phyloP scores from a whole-genome alignment of 2,329 filamentous ascomycete species.

The Furcasterigmium sp. region DNA sequence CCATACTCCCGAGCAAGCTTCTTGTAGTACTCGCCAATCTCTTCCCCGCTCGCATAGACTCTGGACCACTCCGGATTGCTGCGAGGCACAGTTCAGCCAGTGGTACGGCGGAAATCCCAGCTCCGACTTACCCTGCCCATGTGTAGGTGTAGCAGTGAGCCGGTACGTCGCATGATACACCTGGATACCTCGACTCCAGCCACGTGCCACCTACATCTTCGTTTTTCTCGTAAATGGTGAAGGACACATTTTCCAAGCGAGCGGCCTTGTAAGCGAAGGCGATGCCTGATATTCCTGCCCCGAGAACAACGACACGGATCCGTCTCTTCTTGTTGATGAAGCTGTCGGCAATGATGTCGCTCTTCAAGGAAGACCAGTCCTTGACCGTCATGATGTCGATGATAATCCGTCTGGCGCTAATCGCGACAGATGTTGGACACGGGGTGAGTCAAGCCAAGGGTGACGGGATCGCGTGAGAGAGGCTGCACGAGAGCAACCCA shows the following conservation, averaged over 20 bases:
- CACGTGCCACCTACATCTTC: background rate
- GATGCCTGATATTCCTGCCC: background rate
- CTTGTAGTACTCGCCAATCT: background rate
- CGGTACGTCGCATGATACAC: background rate
- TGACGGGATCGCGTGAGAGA: no score
- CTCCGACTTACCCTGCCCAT: background rate
- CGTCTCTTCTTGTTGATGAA: background rate
- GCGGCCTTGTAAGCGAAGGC: constrained; percentile 1
- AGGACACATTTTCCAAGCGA: constrained; percentile 2
- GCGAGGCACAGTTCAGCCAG: no score
- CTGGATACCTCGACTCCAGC: background rate
- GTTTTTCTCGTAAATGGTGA: background rate
- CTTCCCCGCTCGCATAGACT: background rate
- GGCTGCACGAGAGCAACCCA: no score
- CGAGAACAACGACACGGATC: background rate
- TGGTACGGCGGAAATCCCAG: no score
- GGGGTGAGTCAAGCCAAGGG: no score
- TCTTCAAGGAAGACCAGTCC: background rate
- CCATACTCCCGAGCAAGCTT: background rate
- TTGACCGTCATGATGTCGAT: background rate
- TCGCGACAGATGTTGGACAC: no score
- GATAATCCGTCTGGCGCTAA: background rate
- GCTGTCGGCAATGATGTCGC: background rate
- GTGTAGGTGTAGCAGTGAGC: background rate
- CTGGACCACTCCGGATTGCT: background rate